Percentiles rank a stretch among this genome's conserved stretches.
phyloP scores from a whole-genome alignment of 2,329 filamentous ascomycete species.

The Colletotrichum sp. region DNA sequence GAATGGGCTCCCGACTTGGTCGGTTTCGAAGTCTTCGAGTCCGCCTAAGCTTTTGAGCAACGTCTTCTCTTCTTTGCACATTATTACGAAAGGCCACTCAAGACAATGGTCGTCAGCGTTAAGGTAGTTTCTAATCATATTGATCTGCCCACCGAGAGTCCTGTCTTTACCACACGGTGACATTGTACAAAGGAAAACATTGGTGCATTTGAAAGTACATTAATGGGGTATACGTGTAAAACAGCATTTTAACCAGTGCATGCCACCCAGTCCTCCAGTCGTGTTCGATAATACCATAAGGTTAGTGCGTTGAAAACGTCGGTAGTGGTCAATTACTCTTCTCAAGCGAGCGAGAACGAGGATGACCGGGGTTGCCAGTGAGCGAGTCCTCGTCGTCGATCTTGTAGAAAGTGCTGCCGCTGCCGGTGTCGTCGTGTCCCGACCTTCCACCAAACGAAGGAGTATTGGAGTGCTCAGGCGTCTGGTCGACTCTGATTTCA shows the following conservation, averaged over 20 bases:
- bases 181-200: neutral
- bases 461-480: neutral
- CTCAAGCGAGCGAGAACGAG: neutral
- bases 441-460: neutral
- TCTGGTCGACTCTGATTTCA: neutral
- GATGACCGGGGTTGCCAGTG: neutral
- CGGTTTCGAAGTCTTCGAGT: conserved; percentile 37
- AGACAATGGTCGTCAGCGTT: neutral
- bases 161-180: neutral
- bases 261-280: neutral
- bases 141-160: neutral
- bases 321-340: neutral
- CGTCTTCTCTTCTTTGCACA: neutral
- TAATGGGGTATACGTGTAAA: conserved; percentile 11
- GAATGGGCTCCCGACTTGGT: conserved; percentile 46
- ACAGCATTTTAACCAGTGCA: neutral
- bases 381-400: conserved; percentile 15
- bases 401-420: neutral
- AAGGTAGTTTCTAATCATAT: neutral
- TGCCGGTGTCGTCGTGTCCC: neutral
- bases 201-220: neutral
- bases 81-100: neutral
- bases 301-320: neutral
- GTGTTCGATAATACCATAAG: neutral
- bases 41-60: neutral